Evolutionary conservation across 179 eudicot species (phyloP).

Genomic region (Spinacia oleracea): DNA sequence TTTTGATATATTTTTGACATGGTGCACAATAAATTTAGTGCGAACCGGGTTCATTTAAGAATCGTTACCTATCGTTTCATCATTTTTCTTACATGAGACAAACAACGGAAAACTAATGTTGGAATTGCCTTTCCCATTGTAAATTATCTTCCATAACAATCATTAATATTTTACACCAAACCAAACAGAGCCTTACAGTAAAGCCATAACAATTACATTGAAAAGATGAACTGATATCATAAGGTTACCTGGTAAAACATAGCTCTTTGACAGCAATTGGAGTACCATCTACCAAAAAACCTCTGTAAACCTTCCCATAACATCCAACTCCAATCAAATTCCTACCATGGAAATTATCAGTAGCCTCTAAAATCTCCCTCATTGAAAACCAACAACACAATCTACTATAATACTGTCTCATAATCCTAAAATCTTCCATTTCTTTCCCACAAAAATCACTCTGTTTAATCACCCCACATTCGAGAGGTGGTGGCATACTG

Average conservation of each 20-base stretch:
- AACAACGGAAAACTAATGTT: too few species aligned
- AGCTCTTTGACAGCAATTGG: constrained; percentile 44
- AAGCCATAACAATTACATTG: too few species aligned
- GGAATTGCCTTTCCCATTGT: too few species aligned
- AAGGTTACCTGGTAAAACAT: constrained; percentile 25
- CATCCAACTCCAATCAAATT: constrained; percentile 42
- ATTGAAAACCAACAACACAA: constrained; percentile 16
- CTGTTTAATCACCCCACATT: constrained; percentile 9
- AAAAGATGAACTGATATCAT: too few species aligned
- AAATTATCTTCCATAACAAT: too few species aligned
- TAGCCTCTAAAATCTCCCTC: constrained; percentile 36
- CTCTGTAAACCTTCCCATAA: constrained; percentile 42
- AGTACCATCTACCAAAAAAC: constrained; percentile 32
- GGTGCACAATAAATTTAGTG: too few species aligned
- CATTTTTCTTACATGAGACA: too few species aligned
- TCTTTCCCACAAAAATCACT: neutral
- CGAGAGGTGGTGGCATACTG: constrained; percentile 17
- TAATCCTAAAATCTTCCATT: neutral
- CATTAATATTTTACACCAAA: too few species aligned
- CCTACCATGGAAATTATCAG: constrained; percentile 32
- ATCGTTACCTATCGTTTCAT: too few species aligned
- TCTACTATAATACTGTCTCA: constrained; percentile 3
- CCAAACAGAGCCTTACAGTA: too few species aligned
- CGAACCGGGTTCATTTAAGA: too few species aligned
- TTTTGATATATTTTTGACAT: too few species aligned